Base-by-base conservation (phyloP, 345 rosid genomes). In the Physaria fendleri region DNA sequence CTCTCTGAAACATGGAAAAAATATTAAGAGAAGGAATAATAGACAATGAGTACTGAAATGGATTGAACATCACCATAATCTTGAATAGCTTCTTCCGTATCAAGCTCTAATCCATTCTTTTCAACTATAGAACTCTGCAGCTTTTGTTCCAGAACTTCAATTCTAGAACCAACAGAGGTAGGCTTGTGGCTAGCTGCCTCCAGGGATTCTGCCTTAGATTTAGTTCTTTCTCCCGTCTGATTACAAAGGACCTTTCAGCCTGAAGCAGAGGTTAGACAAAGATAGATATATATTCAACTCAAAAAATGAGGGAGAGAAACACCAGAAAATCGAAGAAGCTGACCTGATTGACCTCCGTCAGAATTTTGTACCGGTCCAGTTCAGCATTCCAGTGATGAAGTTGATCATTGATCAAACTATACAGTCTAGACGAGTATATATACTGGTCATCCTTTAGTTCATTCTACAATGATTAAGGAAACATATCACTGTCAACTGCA, bases 81-180 rank as follows among this genome's bases (percentile, higher is more conserved):
- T 74, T 93, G 94, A 8, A 78, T 41, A 37, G 89, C 77, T 77
- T 89, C 97, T 79, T 85, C 95, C 74, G 79, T 75, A 80, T 87
- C 85, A 44, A 89, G 79, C 75, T 82, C 95, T 47, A 82, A 81
- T 49, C 86, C 90, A 80, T 93, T 93, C 77, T 78, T 93, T 77
- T 93, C 99, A 47, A 59, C 38, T 24, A 78, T 71, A 83, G 83
- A 85, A 66, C 76, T 83, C 72, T 80, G 86, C 60, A 93, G 68
- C 79, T 86, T 79, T 64, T 76, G 68, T 76, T 89, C 88, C 37
- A 93, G 77, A 69, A 76, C 90, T 64, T 76, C 82, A 50, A 83
- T 76, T 76, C 80, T 81, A 59, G 89, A 72, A 53, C 77, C 87
- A 24, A 74, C 64, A 69, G 50, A 65, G 24, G 76, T 81, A 28